Evolutionary conservation across 139 green algal genomes (phyloP).

Genomic region (Chlamydomonas eustigma): DNA sequence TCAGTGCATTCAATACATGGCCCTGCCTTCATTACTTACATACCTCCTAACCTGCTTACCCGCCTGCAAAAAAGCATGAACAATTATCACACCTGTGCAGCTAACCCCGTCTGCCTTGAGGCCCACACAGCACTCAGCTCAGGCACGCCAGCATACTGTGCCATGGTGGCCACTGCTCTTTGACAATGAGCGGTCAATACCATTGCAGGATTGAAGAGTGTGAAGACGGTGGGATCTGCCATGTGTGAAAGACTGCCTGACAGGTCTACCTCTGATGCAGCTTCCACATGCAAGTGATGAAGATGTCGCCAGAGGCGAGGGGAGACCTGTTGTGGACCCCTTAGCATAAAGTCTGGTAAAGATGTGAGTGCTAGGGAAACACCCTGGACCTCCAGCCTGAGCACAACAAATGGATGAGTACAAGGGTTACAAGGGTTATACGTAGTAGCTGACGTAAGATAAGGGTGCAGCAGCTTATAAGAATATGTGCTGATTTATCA

Average conservation of each 20-base stretch:
- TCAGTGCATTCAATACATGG: too few relatives aligned
- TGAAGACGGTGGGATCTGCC: too few relatives aligned
- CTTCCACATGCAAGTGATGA: conserved; percentile 27
- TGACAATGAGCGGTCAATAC: conserved; percentile 12
- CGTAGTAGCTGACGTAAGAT: too few relatives aligned
- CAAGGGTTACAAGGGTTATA: too few relatives aligned
- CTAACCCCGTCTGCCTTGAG: background rate
- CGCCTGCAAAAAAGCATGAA: too few relatives aligned
- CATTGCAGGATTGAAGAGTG: background rate
- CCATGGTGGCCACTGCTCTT: background rate
- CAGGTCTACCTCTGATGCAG: too few relatives aligned
- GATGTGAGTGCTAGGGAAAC: conserved; percentile 20
- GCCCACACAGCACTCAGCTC: conserved; percentile 3
- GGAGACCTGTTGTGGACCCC: conserved; percentile 18
- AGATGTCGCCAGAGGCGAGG: conserved; percentile 29
- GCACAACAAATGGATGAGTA: too few relatives aligned
- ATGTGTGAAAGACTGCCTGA: too few relatives aligned
- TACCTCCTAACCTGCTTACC: too few relatives aligned
- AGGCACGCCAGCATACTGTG: conserved; percentile 5
- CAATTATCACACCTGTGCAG: background rate
- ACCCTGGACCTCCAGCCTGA: background rate
- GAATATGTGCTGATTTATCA: too few relatives aligned
- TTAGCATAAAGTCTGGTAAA: conserved; percentile 6
- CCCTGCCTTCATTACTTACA: too few relatives aligned
- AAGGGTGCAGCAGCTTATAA: too few relatives aligned